phyloP scores from a whole-genome alignment of 306 rosid species.

The Corylus americana region DNA sequence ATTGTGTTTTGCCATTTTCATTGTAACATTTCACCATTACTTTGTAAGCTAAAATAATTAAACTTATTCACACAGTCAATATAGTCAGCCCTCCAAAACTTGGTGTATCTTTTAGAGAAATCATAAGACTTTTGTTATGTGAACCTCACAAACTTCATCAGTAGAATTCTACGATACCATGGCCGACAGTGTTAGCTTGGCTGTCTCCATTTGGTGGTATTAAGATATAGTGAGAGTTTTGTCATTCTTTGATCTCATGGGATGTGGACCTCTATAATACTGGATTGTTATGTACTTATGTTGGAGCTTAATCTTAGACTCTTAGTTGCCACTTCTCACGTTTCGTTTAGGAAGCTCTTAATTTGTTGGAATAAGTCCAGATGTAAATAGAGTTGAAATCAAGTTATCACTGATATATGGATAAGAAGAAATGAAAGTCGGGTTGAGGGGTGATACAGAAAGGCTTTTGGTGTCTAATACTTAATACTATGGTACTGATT shows the following conservation, averaged over 20 bases:
- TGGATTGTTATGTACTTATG: not conserved
- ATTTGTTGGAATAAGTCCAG: not conserved
- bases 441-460: not conserved
- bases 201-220: not conserved
- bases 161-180: not conserved
- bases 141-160: not conserved
- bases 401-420: not conserved
- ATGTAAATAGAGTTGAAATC: not conserved
- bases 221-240: not conserved
- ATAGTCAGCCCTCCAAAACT: not conserved
- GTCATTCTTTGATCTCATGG: not conserved
- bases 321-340: not conserved
- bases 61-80: not conserved
- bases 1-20: not conserved
- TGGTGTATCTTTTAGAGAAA: not conserved
- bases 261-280: not conserved
- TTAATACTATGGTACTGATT: not conserved
- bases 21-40: not conserved
- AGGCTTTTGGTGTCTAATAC: not conserved
- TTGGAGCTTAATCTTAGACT: not conserved
- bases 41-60: not conserved
- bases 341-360: not conserved
- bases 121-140: not conserved
- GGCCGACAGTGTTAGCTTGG: not conserved
- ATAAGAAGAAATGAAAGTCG: not conserved